phyloP scores from a whole-genome alignment of 2,329 filamentous ascomycete species.

The Didymella arachidicola region DNA sequence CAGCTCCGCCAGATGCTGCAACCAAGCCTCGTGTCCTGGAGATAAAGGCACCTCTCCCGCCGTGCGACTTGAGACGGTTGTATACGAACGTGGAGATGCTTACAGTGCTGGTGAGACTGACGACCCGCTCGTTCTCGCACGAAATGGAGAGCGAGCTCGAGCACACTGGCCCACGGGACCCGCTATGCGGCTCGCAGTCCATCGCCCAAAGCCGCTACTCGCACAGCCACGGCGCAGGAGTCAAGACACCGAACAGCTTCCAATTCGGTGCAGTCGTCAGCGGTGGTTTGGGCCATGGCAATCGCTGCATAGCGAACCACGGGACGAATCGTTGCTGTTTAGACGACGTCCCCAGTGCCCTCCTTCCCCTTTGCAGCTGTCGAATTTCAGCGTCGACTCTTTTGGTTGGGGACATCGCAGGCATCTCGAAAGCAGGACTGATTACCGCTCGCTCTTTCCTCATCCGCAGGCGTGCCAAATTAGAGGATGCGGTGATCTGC shows the following conservation, averaged over 20 bases:
- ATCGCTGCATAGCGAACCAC: not conserved
- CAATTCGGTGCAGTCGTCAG: constrained; percentile 6
- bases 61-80: constrained; percentile 4
- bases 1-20: constrained; percentile 16
- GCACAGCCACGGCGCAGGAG: constrained; percentile 8
- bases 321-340: not conserved
- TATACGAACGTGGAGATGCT: constrained; percentile 3
- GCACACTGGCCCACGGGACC: constrained; percentile 1
- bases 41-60: constrained; percentile 11
- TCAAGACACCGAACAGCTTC: constrained; percentile 11
- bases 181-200: constrained; percentile 3
- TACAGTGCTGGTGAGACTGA: constrained; percentile 2
- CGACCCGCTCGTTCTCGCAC: constrained; percentile 13
- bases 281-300: not conserved
- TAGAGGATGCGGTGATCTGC: constrained; percentile 14
- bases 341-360: not conserved
- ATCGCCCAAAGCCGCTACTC: constrained; percentile 2
- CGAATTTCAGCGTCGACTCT: not conserved
- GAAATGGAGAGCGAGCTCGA: constrained; percentile 9
- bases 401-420: not conserved
- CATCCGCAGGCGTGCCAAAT: constrained; percentile 10
- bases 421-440: constrained; percentile 5
- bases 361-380: constrained; percentile 3
- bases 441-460: constrained; percentile 10
- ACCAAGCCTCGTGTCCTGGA: constrained; percentile 10